Evolutionary conservation across 495 filamentous ascomycete species (phyloP).

Genomic region (Lindgomyces ingoldianus): DNA sequence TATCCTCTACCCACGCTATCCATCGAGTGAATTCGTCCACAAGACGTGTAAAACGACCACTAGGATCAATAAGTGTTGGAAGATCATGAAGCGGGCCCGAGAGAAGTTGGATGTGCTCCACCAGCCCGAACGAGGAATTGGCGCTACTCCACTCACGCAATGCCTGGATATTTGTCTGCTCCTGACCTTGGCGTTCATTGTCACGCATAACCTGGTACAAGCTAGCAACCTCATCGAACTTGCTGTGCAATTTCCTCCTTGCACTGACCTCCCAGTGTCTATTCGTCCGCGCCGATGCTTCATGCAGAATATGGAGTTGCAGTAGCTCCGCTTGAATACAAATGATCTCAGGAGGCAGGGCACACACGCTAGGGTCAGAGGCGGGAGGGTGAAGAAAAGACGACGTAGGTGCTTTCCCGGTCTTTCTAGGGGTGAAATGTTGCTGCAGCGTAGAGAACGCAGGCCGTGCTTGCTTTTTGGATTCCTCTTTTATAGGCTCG

Average conservation of each 20-base stretch:
- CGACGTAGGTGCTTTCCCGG: constrained; percentile 58
- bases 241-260: constrained; percentile 43
- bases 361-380: constrained; percentile 56
- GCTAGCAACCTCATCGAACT: constrained; percentile 47
- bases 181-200: constrained; percentile 31
- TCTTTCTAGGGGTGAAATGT: constrained; percentile 67
- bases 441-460: constrained; percentile 69
- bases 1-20: constrained; percentile 47
- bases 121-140: constrained; percentile 42
- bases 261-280: constrained; percentile 54
- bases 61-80: constrained; percentile 53
- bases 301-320: constrained; percentile 70
- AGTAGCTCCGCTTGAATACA: constrained; percentile 69
- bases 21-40: constrained; percentile 56
- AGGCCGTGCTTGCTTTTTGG: constrained; percentile 40
- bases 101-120: constrained; percentile 55
- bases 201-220: constrained; percentile 41
- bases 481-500: constrained; percentile 21
- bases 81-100: constrained; percentile 53
- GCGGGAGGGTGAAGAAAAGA: constrained; percentile 48
- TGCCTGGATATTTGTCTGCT: constrained; percentile 33
- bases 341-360: constrained; percentile 29
- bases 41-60: constrained; percentile 53
- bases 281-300: constrained; percentile 43
- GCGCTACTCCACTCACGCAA: constrained; percentile 31